Evolutionary conservation across 192 early-diverging fungal species (phyloP), one percentile per base, ranked within the genome.

Genomic region (Coemansia sp.): DNA sequence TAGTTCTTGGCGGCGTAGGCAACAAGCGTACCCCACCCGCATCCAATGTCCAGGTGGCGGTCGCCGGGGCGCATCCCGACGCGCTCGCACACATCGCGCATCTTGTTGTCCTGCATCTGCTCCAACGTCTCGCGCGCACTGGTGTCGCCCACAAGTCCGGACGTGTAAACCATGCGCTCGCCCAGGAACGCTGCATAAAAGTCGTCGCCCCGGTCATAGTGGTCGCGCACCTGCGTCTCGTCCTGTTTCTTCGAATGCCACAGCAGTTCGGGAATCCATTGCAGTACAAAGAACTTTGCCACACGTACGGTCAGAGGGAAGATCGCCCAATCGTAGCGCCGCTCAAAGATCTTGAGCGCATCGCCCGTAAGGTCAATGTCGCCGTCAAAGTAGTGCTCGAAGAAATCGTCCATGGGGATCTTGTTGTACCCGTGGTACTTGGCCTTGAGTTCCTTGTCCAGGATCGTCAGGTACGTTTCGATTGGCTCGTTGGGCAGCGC

Each of bases 201-300:
- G 74, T 98, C 96, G 82, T 98, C 91, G 57, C 96, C 96, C 63
- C 96, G 89, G 82, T 98, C 96, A 79, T 98, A 98, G 84, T 97
- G 94, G 52, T 97, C 94, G 60, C 94, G 87, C 59, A 98, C 95
- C 81, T 98, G 96, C 65, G 91, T 90, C 82, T 97, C 93, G 74
- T 98, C 96, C 84, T 98, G 96, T 78, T 93, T 92, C 79, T 89
- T 89, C 31, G 92, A 93, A 84, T 98, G 96, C 94, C 91, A 92
- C 54, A 98, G 71, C n/a, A 91, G 87, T 79, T 97, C 95, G 30
- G 96, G 96, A 68, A 98, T 90, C 94, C 94, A 96, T 77, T 97
- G 93, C 55, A 89, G 84, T 14, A 98, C 64, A 67, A 98, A 96
- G 83, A 94, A 98, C 83, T 90, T 90, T 52, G 84, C 87, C 79